Base-by-base conservation (phyloP, 768 basidiomycete species). In the Phanerodontia chrysosporium region DNA sequence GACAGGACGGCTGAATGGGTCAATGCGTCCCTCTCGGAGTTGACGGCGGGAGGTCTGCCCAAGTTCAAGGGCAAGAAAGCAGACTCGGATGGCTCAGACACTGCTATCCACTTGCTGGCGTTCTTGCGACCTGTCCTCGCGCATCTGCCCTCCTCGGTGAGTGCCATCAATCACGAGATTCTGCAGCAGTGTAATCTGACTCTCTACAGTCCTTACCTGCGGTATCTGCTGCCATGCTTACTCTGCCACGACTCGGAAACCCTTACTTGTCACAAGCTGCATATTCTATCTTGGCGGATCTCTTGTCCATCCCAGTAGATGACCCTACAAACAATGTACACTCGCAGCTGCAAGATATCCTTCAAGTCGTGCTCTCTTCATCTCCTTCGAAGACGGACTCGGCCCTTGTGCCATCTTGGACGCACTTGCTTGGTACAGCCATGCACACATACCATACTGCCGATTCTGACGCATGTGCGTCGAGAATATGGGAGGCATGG, bases 241-340 rank as follows among this genome's bases (percentile, higher is more conserved):
- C 82, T 24, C 83, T 98, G 30, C 94, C 96, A 21, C 88, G 92
- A 57, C 80, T 96, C 8, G 90, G 89, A 39, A 94, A 92, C 65
- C 83, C 90, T 22, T 97, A 95, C 71, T 81, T 99, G 45, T 89
- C 95, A 0, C 88, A 95, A 71, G 85, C 91, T 14, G 80, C 90
- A 29, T 98, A 95, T 70, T 86, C 89, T 39, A 81, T 95, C 49
- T 80, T 99, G 62, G 86, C 95, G 30, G 87, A 89, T 63, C 79
- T 98, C 4, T 86, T 98, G 61, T 70, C 81, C 24, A 70, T 78
- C 18, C 78, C 83, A 2, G 69, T 76, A 12, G 75, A 80, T 51
- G 83, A 84, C 48, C 79, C 77, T 6, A 76, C 78, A 2, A 76
- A 74, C 60, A 76, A 77, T 60, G 70, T 83, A 51, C 72, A 76